phyloP scores from a whole-genome alignment of 306 rosid genomes.

The Dryas octopetala region DNA sequence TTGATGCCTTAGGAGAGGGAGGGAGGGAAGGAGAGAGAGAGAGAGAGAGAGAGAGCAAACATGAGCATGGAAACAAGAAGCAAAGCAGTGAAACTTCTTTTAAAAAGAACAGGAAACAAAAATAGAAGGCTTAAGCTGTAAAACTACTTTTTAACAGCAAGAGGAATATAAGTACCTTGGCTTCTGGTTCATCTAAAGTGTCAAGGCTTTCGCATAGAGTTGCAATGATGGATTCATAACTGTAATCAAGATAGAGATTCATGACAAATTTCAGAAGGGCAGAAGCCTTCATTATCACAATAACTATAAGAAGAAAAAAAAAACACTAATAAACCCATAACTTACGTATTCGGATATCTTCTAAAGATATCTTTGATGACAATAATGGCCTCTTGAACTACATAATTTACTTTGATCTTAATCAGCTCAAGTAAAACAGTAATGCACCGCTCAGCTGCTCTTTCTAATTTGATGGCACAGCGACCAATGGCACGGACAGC shows the following conservation, averaged over 20 bases:
- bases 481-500: constrained; percentile 99
- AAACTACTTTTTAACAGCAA: constrained; percentile 14
- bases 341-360: constrained; percentile 99
- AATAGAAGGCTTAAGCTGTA: not conserved
- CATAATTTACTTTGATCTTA: constrained; percentile 97
- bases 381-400: constrained; percentile 99
- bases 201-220: constrained; percentile 97
- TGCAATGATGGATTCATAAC: constrained; percentile 98
- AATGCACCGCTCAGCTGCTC: constrained; percentile 99
- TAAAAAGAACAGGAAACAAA: constrained; percentile 8
- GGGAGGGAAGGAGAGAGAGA: not conserved
- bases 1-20: constrained; percentile 60
- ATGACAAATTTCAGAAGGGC: constrained; percentile 24
- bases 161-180: constrained; percentile 64
- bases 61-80: constrained; percentile 1
- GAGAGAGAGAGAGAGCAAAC: not conserved
- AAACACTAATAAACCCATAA: not conserved
- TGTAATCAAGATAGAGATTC: constrained; percentile 33
- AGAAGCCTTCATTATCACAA: constrained; percentile 16
- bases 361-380: constrained; percentile 99
- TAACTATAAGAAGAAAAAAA: not conserved
- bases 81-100: not conserved
- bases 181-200: constrained; percentile 98
- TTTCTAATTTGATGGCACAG: constrained; percentile 96
- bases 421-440: constrained; percentile 98